Percentiles rank a stretch among this genome's conserved stretches.
phyloP scores from a whole-genome alignment of 441 rosid genomes.

The Erodium texanum region DNA sequence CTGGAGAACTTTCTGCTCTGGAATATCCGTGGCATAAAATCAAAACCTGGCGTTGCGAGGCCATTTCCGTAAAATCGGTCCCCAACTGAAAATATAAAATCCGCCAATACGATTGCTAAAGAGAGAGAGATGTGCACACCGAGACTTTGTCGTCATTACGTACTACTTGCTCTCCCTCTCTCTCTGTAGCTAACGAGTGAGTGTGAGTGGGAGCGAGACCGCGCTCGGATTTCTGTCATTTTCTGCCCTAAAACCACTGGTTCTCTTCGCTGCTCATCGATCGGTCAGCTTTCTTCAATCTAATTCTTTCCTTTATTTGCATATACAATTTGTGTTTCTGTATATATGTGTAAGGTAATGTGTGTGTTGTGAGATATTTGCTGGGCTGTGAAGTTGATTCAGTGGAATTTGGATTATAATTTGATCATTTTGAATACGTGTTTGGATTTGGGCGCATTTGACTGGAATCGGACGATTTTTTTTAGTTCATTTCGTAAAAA shows the following conservation, averaged over 20 bases:
- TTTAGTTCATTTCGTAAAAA: not conserved
- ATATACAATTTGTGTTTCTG: not conserved
- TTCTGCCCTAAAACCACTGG: conserved; percentile 15
- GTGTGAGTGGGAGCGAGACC: not conserved
- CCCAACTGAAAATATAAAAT: not conserved
- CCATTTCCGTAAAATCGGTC: conserved; percentile 7
- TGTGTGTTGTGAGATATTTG: not conserved
- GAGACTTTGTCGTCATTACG: conserved; percentile 2
- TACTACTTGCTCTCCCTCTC: too few species aligned
- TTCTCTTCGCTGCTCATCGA: conserved; percentile 16
- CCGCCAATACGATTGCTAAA: conserved; percentile 7
- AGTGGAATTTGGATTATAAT: not conserved
- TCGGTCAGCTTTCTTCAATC: conserved; percentile 24
- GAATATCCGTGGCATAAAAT: conserved; percentile 4
- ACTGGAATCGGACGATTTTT: not conserved
- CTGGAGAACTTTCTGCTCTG: not conserved
- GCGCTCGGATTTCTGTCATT: conserved; percentile 19
- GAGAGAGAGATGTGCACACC: conserved; percentile 3
- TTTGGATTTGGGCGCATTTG: conserved; percentile 1
- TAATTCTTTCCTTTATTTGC: conserved; percentile 3
- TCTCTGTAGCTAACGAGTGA: conserved; percentile 7
- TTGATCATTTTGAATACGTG: not conserved
- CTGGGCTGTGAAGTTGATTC: not conserved
- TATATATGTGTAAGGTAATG: not conserved
- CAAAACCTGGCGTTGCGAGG: conserved; percentile 1